phyloP scores from a whole-genome alignment of 805 yeast species.

The Torulaspora delbrueckii region DNA sequence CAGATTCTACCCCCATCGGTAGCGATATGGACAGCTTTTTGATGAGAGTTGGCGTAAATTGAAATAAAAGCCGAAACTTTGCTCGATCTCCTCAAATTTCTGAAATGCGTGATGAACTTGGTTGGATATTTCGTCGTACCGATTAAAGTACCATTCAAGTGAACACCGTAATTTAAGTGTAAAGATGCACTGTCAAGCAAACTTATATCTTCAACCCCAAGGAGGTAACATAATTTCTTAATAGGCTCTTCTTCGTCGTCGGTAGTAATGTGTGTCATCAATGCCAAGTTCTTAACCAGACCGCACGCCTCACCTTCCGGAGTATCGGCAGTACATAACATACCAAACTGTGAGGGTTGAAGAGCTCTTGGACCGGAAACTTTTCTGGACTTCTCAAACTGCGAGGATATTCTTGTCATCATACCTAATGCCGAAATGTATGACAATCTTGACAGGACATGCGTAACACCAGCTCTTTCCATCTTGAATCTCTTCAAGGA shows the following conservation, averaged over 20 bases:
- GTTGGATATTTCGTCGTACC: slow-evolving; percentile 86
- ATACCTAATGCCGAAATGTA: slow-evolving; percentile 95
- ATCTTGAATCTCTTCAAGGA: slow-evolving; percentile 96
- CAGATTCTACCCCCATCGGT: slow-evolving; percentile 99
- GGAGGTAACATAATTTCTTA: slow-evolving; percentile 61
- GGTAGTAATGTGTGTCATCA: slow-evolving; percentile 98
- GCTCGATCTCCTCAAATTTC: slow-evolving; percentile 77
- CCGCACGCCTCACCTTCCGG: slow-evolving; percentile 99
- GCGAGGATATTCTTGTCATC: slow-evolving; percentile 99
- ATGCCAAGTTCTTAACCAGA: slow-evolving; percentile 89
- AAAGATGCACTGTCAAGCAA: slow-evolving; percentile 77
- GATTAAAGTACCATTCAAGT: slow-evolving; percentile 87
- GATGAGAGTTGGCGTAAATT: slow-evolving; percentile 84
- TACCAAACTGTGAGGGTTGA: slow-evolving; percentile 98
- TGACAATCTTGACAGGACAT: slow-evolving; percentile 84
- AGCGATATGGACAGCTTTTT: slow-evolving; percentile 91
- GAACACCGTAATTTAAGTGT: slow-evolving; percentile 78
- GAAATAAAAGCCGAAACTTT: slow-evolving; percentile 86
- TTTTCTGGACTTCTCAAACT: slow-evolving; percentile 94
- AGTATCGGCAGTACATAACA: slow-evolving; percentile 97
- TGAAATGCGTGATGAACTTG: slow-evolving; percentile 73
- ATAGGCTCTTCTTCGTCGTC: slow-evolving; percentile 96
- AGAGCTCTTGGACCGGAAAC: slow-evolving; percentile 98
- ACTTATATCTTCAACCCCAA: slow-evolving; percentile 87
- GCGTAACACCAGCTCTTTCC: slow-evolving; percentile 99